phyloP scores from a whole-genome alignment of 2,329 filamentous ascomycete species.

The Colletotrichum lindemuthianum region DNA sequence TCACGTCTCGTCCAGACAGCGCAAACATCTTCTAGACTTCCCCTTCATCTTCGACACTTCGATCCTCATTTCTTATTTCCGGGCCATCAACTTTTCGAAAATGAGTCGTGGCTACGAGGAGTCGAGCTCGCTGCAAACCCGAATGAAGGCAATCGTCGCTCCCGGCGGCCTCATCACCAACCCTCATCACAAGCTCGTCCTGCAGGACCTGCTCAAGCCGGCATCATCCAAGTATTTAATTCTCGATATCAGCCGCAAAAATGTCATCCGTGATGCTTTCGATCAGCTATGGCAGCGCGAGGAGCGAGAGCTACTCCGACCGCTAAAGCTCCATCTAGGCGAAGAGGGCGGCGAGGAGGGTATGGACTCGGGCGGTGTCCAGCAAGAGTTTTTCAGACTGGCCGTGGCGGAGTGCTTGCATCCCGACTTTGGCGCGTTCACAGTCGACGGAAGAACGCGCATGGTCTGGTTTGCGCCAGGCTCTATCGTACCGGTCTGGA shows the following conservation, averaged over 20 bases:
- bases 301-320: conserved; percentile 81
- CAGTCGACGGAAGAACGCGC: conserved; percentile 76
- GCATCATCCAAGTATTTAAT: conserved; percentile 78
- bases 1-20: conserved; percentile 68
- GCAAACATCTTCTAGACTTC: conserved; percentile 80
- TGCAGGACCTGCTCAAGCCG: conserved; percentile 71
- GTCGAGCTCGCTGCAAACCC: conserved; percentile 66
- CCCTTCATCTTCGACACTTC: conserved; percentile 81
- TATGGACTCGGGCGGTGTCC: conserved; percentile 92
- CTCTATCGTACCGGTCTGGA: conserved; percentile 85
- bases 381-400: conserved; percentile 94
- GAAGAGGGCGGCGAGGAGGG: conserved; percentile 87
- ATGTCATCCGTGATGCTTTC: conserved; percentile 78
- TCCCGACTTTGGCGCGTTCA: conserved; percentile 83
- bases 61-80: conserved; percentile 83
- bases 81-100: conserved; percentile 84
- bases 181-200: conserved; percentile 66
- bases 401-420: conserved; percentile 83
- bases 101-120: conserved; percentile 86
- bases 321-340: conserved; percentile 88
- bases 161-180: conserved; percentile 66
- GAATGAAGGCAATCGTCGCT: conserved; percentile 66
- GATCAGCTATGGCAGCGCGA: conserved; percentile 92
- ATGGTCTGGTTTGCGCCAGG: conserved; percentile 91
- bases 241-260: conserved; percentile 72